A percentile compares a stretch with the other conserved stretches of the same genome.
Evolutionary conservation across 768 basidiomycete genomes (phyloP).

Genomic region (Tremella fuciformis): DNA sequence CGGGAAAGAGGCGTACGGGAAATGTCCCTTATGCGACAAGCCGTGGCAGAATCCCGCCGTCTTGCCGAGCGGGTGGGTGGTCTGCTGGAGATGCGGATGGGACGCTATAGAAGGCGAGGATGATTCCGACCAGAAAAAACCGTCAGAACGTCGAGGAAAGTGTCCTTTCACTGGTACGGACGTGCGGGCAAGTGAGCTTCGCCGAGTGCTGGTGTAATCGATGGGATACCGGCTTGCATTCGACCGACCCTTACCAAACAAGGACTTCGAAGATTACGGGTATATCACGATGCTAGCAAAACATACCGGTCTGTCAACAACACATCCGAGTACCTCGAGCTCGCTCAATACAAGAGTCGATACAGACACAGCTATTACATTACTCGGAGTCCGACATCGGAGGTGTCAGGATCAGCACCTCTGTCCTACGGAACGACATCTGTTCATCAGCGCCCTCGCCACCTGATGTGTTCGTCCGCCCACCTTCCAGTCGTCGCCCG

Average conservation of each 20-base stretch:
- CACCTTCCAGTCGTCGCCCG: slow-evolving; percentile 47
- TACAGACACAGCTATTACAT: not conserved
- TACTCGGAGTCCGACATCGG: slow-evolving; percentile 34
- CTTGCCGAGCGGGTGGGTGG: slow-evolving; percentile 87
- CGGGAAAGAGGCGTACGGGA: slow-evolving; percentile 67
- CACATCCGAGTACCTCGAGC: not conserved
- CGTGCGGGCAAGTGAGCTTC: slow-evolving; percentile 72
- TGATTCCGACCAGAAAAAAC: slow-evolving; percentile 18
- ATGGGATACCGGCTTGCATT: too few species aligned
- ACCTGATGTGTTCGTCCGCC: not conserved
- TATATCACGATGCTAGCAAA: too few species aligned
- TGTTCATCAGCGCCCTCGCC: slow-evolving; percentile 6
- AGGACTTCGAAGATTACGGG: too few species aligned
- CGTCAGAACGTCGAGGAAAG: slow-evolving; percentile 55
- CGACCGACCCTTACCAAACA: too few species aligned
- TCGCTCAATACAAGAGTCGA: too few species aligned
- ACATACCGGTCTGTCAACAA: too few species aligned
- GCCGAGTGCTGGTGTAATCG: slow-evolving; percentile 73
- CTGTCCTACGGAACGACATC: slow-evolving; percentile 33
- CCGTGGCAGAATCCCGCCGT: slow-evolving; percentile 80
- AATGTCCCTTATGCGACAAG: slow-evolving; percentile 75
- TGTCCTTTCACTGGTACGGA: slow-evolving; percentile 86
- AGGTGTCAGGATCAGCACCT: not conserved
- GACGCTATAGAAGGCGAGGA: slow-evolving; percentile 66
- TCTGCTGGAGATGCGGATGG: slow-evolving; percentile 88